A percentile compares a stretch with the other conserved stretches of the same genome.
These are phyloP conservation scores for Solanum arcanum DNA, from an alignment of 257 asterid genomes.

Conservation along the genomic window DNA sequence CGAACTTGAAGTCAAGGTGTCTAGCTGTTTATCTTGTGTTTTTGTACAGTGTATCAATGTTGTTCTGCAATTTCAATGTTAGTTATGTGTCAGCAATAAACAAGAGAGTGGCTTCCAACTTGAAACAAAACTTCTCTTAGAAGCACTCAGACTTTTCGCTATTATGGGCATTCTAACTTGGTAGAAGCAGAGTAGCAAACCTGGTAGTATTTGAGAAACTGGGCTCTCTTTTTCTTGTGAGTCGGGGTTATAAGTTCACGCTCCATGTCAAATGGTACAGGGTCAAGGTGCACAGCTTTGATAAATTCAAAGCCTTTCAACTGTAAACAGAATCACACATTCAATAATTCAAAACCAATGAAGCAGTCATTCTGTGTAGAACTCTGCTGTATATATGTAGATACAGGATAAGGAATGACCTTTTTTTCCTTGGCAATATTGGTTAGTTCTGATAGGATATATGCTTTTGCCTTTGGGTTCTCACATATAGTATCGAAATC, in stretches of 20 bases:
- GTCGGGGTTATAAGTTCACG: constrained; percentile 77
- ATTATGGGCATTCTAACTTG: neutral
- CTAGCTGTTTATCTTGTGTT: constrained; percentile 26
- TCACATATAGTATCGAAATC: constrained; percentile 38
- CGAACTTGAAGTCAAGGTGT: neutral
- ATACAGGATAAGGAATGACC: constrained; percentile 23
- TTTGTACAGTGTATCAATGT: constrained; percentile 43
- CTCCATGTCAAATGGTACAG: constrained; percentile 71
- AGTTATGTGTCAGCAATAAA: neutral
- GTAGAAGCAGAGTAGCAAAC: constrained; percentile 14
- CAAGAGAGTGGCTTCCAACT: neutral
- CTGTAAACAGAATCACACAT: constrained; percentile 18
- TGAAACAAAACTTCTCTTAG: neutral
- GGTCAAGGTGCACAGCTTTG: constrained; percentile 54
- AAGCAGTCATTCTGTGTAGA: neutral
- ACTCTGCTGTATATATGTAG: neutral
- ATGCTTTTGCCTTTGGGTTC: constrained; percentile 31
- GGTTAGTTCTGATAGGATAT: constrained; percentile 41
- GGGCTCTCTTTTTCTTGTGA: constrained; percentile 70
- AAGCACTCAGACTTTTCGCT: neutral
- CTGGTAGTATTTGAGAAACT: constrained; percentile 52
- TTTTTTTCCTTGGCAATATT: constrained; percentile 54
- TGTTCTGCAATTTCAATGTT: constrained; percentile 33
- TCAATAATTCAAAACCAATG: neutral
- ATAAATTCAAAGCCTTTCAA: constrained; percentile 72